Evolutionary conservation across 1,284 basidiomycete species (phyloP), one percentile per base, ranked within the genome.

Genomic region (Ceratobasidium sp.): DNA sequence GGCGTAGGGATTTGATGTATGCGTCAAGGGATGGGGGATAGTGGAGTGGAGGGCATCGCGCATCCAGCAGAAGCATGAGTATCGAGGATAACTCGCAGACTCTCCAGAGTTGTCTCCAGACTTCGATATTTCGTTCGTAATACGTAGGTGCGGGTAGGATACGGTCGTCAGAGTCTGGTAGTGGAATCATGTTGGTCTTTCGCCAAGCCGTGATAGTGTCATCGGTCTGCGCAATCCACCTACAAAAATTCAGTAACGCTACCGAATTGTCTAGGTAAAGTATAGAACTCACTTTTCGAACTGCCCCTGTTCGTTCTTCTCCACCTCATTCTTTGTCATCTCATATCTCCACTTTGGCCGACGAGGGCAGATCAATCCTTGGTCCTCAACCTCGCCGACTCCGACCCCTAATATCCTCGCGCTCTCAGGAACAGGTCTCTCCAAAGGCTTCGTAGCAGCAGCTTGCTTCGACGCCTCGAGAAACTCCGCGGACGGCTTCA

Each of bases 71-170:
- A 63, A 96, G 86, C 69, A 96, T 88, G 13, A 97, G 83, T 76
- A 96, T 92, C 74, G 94, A 87, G 1, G 92, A 93, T 38, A 93
- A 89, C 80, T 96, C 94, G 5, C 89, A 89, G 8, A 95, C 94
- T 41, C 94, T 88, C 94, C 94, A 96, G 88, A 96, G 82, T 82
- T 97, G 95, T 75, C 95, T 83, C 94, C 94, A 97, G 6, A 97
- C 95, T 80, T 96, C 92, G 28, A 96, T 79, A 80, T 97, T 97
- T 38, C 93, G 87, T 81, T 97, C 95, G 80, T 90, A 97, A 79
- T 91, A 91, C 0, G 92, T 91, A 0, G 91, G 87, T 9, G 91
- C 89, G 52, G 82, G 81, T 8, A 75, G 43, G 57, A 73, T 70
- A 21, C 75, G 76, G 58, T 49, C 35, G 44, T 41, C 57, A 23